Conservation (phyloP, 768 basidiomycete species). For the Chiua virens region DNA sequence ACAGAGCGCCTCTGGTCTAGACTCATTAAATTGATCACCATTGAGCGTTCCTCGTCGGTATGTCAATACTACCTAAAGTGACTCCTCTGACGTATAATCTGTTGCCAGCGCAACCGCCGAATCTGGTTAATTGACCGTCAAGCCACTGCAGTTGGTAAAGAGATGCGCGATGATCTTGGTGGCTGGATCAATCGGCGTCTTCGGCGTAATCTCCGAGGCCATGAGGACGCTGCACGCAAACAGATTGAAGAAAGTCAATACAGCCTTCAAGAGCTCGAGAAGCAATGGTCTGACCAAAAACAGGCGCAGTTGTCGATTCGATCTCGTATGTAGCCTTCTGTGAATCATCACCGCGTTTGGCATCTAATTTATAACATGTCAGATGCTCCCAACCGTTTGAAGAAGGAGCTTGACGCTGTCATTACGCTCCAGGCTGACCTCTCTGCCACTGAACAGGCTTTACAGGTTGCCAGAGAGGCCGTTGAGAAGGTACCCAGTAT, state of each 20-base stretch:
- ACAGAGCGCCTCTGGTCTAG: no score
- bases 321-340: neutral
- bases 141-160: no score
- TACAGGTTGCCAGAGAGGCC: neutral
- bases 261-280: neutral
- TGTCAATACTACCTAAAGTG: no score
- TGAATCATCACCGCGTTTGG: no score
- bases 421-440: neutral
- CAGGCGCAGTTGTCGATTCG: constrained; percentile 2
- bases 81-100: no score
- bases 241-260: constrained; percentile 7
- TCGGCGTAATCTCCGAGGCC: constrained; percentile 9
- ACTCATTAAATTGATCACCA: no score
- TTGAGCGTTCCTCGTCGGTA: no score
- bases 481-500: neutral
- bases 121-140: no score
- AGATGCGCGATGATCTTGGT: no score
- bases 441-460: neutral
- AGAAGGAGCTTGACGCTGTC: neutral
- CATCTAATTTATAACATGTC: no score
- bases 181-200: constrained; percentile 31
- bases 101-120: no score
- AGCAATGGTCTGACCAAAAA: neutral
- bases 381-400: neutral
- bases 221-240: constrained; percentile 11